Evolutionary conservation across 768 basidiomycete species (phyloP).

Genomic region (Pulveroboletus sp.): DNA sequence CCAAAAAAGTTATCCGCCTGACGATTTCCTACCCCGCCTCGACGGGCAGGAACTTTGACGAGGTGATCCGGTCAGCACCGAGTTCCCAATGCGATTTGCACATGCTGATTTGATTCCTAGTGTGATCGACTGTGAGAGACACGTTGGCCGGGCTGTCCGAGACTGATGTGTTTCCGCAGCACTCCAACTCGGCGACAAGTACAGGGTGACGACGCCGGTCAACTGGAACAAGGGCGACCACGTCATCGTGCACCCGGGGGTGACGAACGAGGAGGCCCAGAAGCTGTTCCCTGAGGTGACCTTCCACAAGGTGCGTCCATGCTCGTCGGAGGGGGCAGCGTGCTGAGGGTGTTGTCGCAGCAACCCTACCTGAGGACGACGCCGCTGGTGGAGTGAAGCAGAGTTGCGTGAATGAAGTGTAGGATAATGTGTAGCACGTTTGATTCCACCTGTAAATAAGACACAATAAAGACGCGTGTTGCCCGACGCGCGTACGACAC

Average conservation of each 20-base stretch:
- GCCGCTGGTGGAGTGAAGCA: conserved; percentile 36
- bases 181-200: conserved; percentile 87
- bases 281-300: conserved; percentile 84
- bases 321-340: background rate
- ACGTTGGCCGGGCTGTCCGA: conserved; percentile 20
- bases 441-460: conserved; percentile 19
- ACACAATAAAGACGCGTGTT: conserved; percentile 28
- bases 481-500: conserved; percentile 26
- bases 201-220: conserved; percentile 84
- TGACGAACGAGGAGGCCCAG: conserved; percentile 86
- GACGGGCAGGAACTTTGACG: conserved; percentile 90
- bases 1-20: conserved; percentile 91
- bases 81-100: background rate
- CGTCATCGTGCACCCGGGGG: conserved; percentile 87
- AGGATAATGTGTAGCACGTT: conserved; percentile 14
- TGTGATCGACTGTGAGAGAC: conserved; percentile 69
- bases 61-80: conserved; percentile 53
- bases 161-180: conserved; percentile 38
- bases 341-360: conserved; percentile 5
- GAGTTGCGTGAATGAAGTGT: background rate
- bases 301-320: conserved; percentile 64
- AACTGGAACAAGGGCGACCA: conserved; percentile 95
- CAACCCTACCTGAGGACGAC: conserved; percentile 91
- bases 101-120: conserved; percentile 31
- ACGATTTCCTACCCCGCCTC: conserved; percentile 92